Evolutionary conservation across 306 rosid species (phyloP), one percentile per base, ranked within the genome.

Genomic region (Betula pendula): DNA sequence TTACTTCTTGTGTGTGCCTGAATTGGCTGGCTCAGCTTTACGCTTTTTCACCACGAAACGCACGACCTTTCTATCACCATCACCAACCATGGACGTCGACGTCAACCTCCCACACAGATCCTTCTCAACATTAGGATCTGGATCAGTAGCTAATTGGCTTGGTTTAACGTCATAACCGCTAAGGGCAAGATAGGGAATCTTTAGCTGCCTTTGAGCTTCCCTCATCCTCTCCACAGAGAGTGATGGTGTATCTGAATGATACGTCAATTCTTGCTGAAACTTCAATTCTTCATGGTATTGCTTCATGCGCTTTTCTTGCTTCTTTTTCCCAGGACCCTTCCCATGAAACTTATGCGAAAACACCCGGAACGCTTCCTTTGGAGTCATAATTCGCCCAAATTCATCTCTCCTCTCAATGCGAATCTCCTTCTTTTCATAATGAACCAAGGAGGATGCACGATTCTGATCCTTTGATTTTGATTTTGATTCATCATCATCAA

Each of bases 301-400:
- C 87, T 88, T 95, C 90, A 85, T 81, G 70, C 97, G 96, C 83
- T 95, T 95, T 85, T 95, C 98, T 84, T 88, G 98, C 83, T 95
- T 92, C 98, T 87, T 92, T 87, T 92, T 95, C 24, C 97, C 97
- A 75, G 96, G 98, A 9, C 91, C 92, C 85, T 92, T 92, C 47
- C 98, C 98, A 49, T 95, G 97, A 79, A 95, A 95, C 84, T 85
- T 88, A 35, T 95, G 98, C 19, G 98, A 95, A 74, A 90, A 33
- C 60, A 53, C 73, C 52, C 96, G 84, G 69, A 95, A 95, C 31
- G 93, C 96, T 85, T 95, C 98, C 83, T 95, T 95, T 27, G 97
- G 92, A 73, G 98, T 92, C 97, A 95, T 81, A 79, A 90, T 89
- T 86, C 97, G 86, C 70, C 97, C 97, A 81, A 87, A 95, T 72